Evolutionary conservation across 2,329 filamentous ascomycete species (phyloP).

Genomic region (Ophiostoma angusticollis): DNA sequence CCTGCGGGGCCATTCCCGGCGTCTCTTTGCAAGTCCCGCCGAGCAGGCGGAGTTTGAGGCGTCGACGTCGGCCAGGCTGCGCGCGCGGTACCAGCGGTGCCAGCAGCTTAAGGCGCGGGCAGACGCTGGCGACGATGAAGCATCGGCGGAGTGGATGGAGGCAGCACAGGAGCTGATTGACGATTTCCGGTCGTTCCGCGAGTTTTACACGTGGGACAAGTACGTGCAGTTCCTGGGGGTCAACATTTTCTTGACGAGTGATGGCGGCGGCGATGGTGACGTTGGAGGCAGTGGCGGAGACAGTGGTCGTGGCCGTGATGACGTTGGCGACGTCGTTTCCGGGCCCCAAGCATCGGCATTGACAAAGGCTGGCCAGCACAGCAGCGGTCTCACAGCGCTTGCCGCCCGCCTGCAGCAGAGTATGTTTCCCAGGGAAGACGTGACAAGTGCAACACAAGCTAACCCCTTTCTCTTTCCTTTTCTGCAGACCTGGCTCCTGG

Average conservation of each 20-base stretch:
- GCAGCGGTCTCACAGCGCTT: slow-evolving; percentile 38
- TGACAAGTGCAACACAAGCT: too few relatives aligned
- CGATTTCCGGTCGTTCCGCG: slow-evolving; percentile 49
- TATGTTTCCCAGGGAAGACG: too few relatives aligned
- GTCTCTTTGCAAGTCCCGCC: slow-evolving; percentile 16
- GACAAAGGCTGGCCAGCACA: slow-evolving; percentile 14
- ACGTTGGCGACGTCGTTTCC: too few relatives aligned
- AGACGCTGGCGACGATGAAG: slow-evolving; percentile 26
- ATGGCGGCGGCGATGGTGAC: slow-evolving; percentile 1
- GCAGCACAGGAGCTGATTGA: slow-evolving; percentile 47
- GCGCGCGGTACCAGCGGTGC: slow-evolving; percentile 30
- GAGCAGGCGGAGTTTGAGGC: slow-evolving; percentile 19
- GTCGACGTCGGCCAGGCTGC: slow-evolving; percentile 17
- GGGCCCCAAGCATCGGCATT: slow-evolving; percentile 2
- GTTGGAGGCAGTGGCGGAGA: background rate
- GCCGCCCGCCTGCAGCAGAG: slow-evolving; percentile 42
- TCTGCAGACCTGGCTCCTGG: background rate
- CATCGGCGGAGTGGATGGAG: slow-evolving; percentile 42
- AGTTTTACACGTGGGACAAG: slow-evolving; percentile 55
- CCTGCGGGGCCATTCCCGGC: slow-evolving; percentile 8
- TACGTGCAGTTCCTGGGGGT: slow-evolving; percentile 45
- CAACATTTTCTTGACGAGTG: slow-evolving; percentile 23
- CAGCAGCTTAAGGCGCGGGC: slow-evolving; percentile 24
- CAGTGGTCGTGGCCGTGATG: too few relatives aligned
- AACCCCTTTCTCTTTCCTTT: background rate